phyloP scores from a whole-genome alignment of 768 basidiomycete genomes.

The Russula earlei region DNA sequence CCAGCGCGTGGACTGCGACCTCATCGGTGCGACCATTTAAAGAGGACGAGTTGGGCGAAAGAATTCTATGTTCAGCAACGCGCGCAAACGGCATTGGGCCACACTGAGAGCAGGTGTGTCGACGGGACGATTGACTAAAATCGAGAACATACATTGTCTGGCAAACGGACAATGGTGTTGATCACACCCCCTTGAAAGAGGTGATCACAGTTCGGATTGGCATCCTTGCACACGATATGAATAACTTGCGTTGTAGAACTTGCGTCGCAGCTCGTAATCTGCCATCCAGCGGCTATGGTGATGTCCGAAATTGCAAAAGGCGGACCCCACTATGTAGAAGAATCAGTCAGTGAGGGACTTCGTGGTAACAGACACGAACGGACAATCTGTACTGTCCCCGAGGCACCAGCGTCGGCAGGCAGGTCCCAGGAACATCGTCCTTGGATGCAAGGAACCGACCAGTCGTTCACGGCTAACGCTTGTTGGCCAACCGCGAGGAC shows the following conservation, averaged over 20 bases:
- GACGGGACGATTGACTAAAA: too few relatives aligned
- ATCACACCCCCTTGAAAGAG: conserved; percentile 13
- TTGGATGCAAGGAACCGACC: conserved; percentile 6
- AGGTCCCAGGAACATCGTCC: conserved; percentile 10
- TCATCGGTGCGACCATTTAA: background rate
- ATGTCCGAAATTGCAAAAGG: conserved; percentile 11
- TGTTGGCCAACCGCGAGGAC: background rate
- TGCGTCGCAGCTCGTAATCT: conserved; percentile 3
- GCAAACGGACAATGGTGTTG: conserved; percentile 20
- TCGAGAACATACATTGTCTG: conserved; percentile 3
- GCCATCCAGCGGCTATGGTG: conserved; percentile 2
- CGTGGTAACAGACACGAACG: background rate
- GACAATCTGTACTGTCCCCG: conserved; percentile 7
- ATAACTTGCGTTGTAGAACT: background rate
- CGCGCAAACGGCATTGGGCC: conserved; percentile 1
- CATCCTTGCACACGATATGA: background rate
- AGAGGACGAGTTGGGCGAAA: background rate
- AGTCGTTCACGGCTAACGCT: conserved; percentile 8
- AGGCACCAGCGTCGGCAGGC: background rate
- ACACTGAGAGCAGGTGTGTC: background rate
- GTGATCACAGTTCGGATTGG: conserved; percentile 13
- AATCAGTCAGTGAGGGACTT: background rate
- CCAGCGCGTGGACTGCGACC: background rate
- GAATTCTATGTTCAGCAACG: background rate
- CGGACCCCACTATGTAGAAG: conserved; percentile 5